Evolutionary conservation across 495 filamentous ascomycete species (phyloP).

Genomic region (Annulohypoxylon maeteangense): DNA sequence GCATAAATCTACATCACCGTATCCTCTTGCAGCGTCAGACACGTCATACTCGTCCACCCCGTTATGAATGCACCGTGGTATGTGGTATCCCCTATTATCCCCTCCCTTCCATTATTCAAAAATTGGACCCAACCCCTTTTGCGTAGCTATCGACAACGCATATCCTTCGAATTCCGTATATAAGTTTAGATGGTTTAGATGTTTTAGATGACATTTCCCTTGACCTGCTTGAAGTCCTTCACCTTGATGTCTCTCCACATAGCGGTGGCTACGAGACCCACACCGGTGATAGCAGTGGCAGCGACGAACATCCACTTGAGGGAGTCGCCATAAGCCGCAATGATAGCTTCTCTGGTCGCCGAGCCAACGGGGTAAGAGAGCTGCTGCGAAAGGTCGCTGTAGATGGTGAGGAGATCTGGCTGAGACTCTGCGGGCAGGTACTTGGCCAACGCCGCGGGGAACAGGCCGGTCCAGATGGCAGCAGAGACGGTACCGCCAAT

Average conservation of each 20-base stretch:
- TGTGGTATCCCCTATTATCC: neutral
- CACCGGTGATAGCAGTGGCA: conserved; percentile 59
- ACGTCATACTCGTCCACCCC: conserved; percentile 18
- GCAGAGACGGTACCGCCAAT: conserved; percentile 70
- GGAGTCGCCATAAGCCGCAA: conserved; percentile 64
- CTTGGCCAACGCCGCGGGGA: conserved; percentile 61
- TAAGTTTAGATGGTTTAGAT: conserved; percentile 18
- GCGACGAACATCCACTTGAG: conserved; percentile 67
- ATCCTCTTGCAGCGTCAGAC: conserved; percentile 22
- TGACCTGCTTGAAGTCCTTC: conserved; percentile 61
- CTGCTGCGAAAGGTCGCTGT: conserved; percentile 61
- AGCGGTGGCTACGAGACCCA: conserved; percentile 58
- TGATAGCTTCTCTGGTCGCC: conserved; percentile 63
- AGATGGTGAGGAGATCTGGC: conserved; percentile 61
- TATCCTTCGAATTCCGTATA: neutral
- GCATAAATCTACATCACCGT: conserved; percentile 16
- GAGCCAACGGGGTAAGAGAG: conserved; percentile 64
- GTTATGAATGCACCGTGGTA: conserved; percentile 5
- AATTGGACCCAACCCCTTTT: neutral
- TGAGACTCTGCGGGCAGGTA: conserved; percentile 67
- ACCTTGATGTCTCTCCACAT: conserved; percentile 68
- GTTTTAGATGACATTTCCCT: conserved; percentile 44
- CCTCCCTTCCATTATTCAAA: conserved; percentile 5
- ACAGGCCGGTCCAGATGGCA: conserved; percentile 74
- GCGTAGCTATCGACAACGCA: neutral